Percentiles rank a stretch among this genome's conserved stretches.
These are phyloP conservation scores for Hydrangea macrophylla DNA, from an alignment of 148 eudicot genomes.

Conservation along the genomic window DNA sequence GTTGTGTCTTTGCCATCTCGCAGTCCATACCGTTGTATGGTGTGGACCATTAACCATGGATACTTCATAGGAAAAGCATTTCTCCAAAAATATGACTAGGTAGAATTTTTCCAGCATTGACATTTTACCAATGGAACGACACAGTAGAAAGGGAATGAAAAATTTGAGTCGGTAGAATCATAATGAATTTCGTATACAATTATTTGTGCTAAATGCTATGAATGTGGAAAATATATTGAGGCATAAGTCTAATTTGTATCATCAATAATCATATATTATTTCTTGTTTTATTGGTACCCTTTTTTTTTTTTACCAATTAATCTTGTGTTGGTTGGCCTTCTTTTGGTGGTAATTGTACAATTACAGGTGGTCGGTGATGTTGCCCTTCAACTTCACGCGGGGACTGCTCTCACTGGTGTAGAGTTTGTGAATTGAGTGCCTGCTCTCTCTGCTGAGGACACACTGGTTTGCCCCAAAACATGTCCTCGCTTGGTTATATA, in stretches of 20 bases:
- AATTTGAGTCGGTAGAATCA: not conserved
- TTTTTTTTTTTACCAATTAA: no score
- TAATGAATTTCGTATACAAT: not conserved
- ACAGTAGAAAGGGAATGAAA: no score
- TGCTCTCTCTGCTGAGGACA: conserved; percentile 7
- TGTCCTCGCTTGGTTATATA: no score
- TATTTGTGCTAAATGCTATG: not conserved
- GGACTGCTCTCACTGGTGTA: conserved; percentile 51
- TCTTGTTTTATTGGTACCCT: not conserved
- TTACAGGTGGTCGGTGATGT: conserved; percentile 85
- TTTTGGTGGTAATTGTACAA: conserved; percentile 7
- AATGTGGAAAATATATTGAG: not conserved
- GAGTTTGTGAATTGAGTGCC: conserved; percentile 85
- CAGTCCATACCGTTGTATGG: no score
- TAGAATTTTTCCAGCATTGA: no score
- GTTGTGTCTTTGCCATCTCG: no score
- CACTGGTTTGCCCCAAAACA: not conserved
- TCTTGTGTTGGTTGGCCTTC: conserved; percentile 3
- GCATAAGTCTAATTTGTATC: not conserved
- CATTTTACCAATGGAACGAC: no score
- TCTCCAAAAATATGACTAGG: no score
- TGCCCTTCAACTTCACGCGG: conserved; percentile 73
- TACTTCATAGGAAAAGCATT: no score
- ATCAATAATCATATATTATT: not conserved
- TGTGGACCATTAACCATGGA: no score